Conservation (phyloP, 2,329 filamentous ascomycete species). For the Celoporthe dispersa region DNA sequence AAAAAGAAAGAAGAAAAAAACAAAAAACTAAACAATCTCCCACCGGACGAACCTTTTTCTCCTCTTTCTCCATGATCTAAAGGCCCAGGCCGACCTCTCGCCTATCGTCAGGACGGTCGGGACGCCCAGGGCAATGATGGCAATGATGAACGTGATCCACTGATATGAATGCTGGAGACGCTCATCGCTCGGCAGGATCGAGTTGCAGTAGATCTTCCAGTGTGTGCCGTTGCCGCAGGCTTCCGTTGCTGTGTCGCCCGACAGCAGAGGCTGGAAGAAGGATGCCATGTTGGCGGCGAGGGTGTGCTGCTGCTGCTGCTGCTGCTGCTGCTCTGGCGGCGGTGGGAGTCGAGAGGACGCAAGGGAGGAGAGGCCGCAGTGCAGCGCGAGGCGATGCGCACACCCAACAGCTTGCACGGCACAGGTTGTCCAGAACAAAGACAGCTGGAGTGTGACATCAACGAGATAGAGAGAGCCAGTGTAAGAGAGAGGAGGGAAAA, state of each 20-base stretch:
- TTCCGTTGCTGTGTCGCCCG: conserved; percentile 36
- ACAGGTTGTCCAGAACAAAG: conserved; percentile 3
- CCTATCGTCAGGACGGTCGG: conserved; percentile 31
- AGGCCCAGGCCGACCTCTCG: conserved; percentile 8
- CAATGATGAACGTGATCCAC: conserved; percentile 36
- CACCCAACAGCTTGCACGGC: conserved; percentile 22
- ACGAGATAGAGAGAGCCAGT: neutral
- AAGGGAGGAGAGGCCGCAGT: conserved; percentile 2
- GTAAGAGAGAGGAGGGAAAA: neutral
- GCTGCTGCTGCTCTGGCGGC: conserved; percentile 6
- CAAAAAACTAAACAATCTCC: too few species aligned
- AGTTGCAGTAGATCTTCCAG: conserved; percentile 40
- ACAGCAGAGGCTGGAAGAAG: conserved; percentile 39
- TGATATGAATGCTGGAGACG: conserved; percentile 37
- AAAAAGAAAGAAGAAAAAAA: neutral
- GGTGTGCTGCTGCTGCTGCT: neutral
- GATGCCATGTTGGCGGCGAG: conserved; percentile 38
- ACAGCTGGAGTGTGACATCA: conserved; percentile 24
- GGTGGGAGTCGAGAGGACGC: neutral
- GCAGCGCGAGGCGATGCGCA: conserved; percentile 18
- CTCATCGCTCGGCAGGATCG: conserved; percentile 31
- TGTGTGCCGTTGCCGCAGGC: conserved; percentile 30
- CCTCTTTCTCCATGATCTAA: conserved; percentile 22
- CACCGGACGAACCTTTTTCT: conserved; percentile 29
- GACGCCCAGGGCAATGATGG: conserved; percentile 33